Evolutionary conservation across 495 filamentous ascomycete genomes (phyloP).

Genomic region (Aspergillus ostianus): DNA sequence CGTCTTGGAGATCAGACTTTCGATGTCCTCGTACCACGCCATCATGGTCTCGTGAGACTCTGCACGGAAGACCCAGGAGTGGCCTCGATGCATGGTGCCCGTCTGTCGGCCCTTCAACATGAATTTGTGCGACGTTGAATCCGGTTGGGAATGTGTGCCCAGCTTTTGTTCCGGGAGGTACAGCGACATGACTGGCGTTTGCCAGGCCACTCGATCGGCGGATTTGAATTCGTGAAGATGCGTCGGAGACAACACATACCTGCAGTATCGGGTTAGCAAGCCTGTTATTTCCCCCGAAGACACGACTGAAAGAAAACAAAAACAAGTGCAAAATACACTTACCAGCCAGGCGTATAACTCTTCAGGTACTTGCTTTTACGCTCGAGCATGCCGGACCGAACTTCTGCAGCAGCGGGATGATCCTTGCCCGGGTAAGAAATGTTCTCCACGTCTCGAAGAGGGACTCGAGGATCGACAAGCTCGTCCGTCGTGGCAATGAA

Average conservation of each 20-base stretch:
- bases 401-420: constrained; percentile 81
- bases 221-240: constrained; percentile 98
- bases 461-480: constrained; percentile 81
- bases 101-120: constrained; percentile 95
- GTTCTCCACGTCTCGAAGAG: constrained; percentile 72
- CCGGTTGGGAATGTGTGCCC: constrained; percentile 82
- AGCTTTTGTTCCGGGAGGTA: constrained; percentile 93
- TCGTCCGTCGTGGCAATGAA: constrained; percentile 83
- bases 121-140: constrained; percentile 94
- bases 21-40: constrained; percentile 94
- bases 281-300: background rate
- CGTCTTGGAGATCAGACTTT: constrained; percentile 79
- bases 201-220: constrained; percentile 66
- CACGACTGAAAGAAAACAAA: background rate
- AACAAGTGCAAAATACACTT: constrained; percentile 27
- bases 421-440: constrained; percentile 94
- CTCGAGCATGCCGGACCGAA: constrained; percentile 87
- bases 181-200: constrained; percentile 90
- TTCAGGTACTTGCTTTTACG: constrained; percentile 98
- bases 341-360: constrained; percentile 97
- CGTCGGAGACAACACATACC: constrained; percentile 95
- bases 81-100: constrained; percentile 87
- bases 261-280: constrained; percentile 31
- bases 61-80: constrained; percentile 96
- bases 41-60: constrained; percentile 96